Base-by-base conservation (phyloP, 73 alveolate species). In the Loxodes magnus region DNA sequence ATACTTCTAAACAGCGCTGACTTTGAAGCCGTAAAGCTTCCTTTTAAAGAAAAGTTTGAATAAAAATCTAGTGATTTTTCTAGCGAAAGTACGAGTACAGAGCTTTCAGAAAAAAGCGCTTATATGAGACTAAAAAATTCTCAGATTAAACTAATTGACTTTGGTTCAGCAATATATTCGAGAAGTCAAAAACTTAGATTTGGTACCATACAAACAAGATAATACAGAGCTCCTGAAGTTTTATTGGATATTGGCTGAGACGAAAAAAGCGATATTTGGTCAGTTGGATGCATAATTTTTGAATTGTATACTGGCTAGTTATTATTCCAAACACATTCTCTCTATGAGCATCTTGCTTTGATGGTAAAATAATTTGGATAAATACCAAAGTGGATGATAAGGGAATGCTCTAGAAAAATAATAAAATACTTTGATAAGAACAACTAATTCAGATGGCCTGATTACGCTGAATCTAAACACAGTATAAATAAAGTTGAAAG, bases 191-290 rank as follows among this genome's bases (percentile, higher is more conserved):
- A 64, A 43, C 72, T 79, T 15, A 17, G 64, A 5, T 67, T 63
- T 23, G n/a, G n/a, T n/a, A n/a, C n/a, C n/a, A 80, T 86, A 3
- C 77, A 86, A 56, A 86, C 94, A 15, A 67, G 96, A 30, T 81
- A 86, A 50, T 86, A 86, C 58, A 29, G 94, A 23, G 88, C 92
- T 5, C 96, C 96, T 10, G 96, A 86, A 70, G 94, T 80, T 21
- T 64, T 80, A 4, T 38, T 86, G 17, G 9, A 59, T 34, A 68
- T 89, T 52, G 55, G 88, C 43, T 63, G 88, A 78, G 51, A 68
- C 56, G 84, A 67, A 52, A 70, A 70, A 55, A 58, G 82, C 43
- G 94, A 86, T 49, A 81, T 86, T 49, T 86, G 96, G 96, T 74
- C 92, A 2, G 57, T 80, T 37, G 96, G 84, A 16, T 86, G 96